Conservation (phyloP, 352 stramenopile species). For the Phytophthora chlamydospora region DNA sequence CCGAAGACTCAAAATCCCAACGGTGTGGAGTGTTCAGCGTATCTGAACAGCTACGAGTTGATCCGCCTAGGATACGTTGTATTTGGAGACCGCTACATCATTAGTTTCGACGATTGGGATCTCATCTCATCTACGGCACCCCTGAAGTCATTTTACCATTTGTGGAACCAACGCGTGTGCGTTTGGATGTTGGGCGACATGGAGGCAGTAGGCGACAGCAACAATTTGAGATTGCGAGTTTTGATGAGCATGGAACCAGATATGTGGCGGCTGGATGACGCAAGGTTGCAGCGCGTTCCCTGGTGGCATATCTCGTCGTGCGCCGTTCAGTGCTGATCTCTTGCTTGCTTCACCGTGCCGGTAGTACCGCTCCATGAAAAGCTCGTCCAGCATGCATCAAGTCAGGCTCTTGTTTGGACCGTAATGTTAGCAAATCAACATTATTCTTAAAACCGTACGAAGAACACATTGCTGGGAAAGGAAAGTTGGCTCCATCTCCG, state of each 20-base stretch:
- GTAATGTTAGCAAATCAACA: too few relatives aligned
- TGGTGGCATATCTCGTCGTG: constrained; percentile 7
- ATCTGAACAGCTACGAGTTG: constrained; percentile 33
- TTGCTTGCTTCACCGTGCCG: too few relatives aligned
- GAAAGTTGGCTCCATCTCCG: too few relatives aligned
- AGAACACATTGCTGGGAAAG: too few relatives aligned
- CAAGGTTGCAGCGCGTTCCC: constrained; percentile 2
- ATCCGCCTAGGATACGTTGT: constrained; percentile 33
- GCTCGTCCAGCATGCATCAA: too few relatives aligned
- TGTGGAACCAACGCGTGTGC: constrained; percentile 34
- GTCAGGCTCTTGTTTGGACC: too few relatives aligned
- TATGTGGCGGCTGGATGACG: constrained; percentile 27
- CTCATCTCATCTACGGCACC: constrained; percentile 14
- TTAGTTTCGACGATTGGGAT: constrained; percentile 31
- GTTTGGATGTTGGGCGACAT: constrained; percentile 12
- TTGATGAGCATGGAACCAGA: constrained; percentile 5
- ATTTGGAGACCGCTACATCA: constrained; percentile 25
- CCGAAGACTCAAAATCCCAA: too few relatives aligned
- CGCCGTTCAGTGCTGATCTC: constrained; percentile 6
- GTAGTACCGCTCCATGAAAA: too few relatives aligned
- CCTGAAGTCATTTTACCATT: constrained; percentile 13
- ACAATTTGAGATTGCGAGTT: background rate
- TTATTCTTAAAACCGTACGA: too few relatives aligned
- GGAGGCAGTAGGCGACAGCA: background rate
- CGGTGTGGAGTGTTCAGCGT: background rate